Evolutionary conservation across 2,329 filamentous ascomycete species (phyloP), one percentile per base, ranked within the genome.

Genomic region (Botrytis porri): DNA sequence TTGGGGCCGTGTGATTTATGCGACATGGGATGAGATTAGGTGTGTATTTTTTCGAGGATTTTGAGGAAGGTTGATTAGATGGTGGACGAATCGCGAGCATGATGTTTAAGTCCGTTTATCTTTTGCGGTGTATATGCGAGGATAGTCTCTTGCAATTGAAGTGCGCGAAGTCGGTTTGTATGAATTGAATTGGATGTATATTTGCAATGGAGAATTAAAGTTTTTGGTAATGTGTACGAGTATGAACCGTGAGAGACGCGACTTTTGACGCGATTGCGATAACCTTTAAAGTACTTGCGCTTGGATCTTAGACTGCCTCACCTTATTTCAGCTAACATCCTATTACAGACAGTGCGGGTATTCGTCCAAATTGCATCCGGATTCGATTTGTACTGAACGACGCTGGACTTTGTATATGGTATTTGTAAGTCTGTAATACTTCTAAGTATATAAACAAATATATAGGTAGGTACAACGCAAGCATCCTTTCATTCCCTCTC

Each of bases 1-100:
- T 72, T 12, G 39, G 18, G 7, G 62, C 45, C 4, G 61, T 69
- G 22, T 72, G 39, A 9, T 72, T 69, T 59, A 72, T 67, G n/a
- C 70, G 61, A 32, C 70, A 72, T 8, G 70, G 70, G 25, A 72
- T 54, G 22, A 72, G 48, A 37, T 72, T 60, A 1, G 62, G 70
- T 6, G 51, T 60, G 48, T 45, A 60, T 48, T 60, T 72, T 51
- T 59, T 66, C 18, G 35, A n/a, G 29, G 54, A 20, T 62, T 70
- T 70, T 3, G 67, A 70, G n/a, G 67, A 29, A 39, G 39, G 20
- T 39, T 48, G 29, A 39, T 25, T 71, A n/a, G 69, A 57, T 57
- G 45, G 37, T 43, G 67, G 54, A 37, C 67, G 67, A 10, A 62
- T 62, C 18, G 67, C 67, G 14, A 70, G 67, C 67, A 70, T 70